Evolutionary conservation across 495 filamentous ascomycete species (phyloP), one percentile per base, ranked within the genome.

Genomic region (Penicillium diatomitis): DNA sequence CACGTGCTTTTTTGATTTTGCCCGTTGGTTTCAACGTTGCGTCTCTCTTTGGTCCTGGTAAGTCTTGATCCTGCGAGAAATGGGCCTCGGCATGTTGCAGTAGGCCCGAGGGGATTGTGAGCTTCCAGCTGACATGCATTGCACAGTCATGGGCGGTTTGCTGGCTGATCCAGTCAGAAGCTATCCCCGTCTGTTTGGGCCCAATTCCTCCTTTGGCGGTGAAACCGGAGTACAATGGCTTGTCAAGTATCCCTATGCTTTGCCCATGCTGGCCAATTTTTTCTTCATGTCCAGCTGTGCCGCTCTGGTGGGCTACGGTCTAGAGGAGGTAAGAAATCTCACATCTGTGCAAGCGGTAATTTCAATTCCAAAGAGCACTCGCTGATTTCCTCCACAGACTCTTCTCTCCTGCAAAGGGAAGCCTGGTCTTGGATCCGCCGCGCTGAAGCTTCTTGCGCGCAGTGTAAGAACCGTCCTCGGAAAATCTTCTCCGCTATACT

Each of bases 1-100:
- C 78, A 5, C 69, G 81, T 4, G 83, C 82, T 36, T 86, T 87
- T 51, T 63, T 86, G 44, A 72, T 86, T 32, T 60, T 90, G 44
- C 86, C 83, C 0, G 84, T 86, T 75, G 81, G 79, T 5, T 90
- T 88, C 57, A 90, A 90, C 57, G 75, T 89, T 50, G 87, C 86
- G 3, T 76, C 84, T 32, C 81, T 90, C 48, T 78, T 88, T 53
- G 87, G 86, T n/a, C 83, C 83, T 47, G 69, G 74, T 76, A 43
- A 63, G 72, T 63, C 20, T 30, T 32, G 32, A 1, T 44, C 28
- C 35, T 40, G 32, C 8, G 11, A 29, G 27, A 30, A 10, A 20
- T 20, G 20, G 20, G 20, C 20, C 20, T 20, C 20, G 20, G 20
- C 20, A 20, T 20, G 20, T 20, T 20, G 20, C 20, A 2, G 20